These are phyloP conservation scores for Ceratobasidium sp. DNA, from an alignment of 1,284 basidiomycete species.

Conservation along the genomic window DNA sequence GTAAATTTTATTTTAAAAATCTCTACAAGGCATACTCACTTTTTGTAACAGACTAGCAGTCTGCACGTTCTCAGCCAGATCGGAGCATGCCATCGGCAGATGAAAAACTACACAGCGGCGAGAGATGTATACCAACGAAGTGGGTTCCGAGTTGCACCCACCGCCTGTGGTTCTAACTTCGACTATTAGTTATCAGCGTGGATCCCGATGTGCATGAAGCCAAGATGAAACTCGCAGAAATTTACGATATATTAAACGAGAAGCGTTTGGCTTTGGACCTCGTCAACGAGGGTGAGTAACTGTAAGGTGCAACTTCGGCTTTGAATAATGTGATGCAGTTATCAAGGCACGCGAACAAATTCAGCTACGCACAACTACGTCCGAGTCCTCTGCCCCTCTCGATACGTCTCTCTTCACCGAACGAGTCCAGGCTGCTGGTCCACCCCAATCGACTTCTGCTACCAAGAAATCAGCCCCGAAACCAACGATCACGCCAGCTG, in stretches of 20 bases:
- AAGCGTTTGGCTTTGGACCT: conserved; percentile 85
- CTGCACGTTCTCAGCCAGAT: conserved; percentile 76
- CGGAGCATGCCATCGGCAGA: conserved; percentile 78
- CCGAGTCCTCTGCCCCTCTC: background rate
- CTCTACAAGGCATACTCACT: conserved; percentile 1
- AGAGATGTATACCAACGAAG: conserved; percentile 86
- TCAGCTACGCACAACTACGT: background rate
- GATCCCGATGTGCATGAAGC: conserved; percentile 83
- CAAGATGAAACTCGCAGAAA: conserved; percentile 89
- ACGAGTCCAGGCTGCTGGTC: background rate
- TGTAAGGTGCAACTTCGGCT: background rate
- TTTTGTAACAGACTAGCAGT: conserved; percentile 66
- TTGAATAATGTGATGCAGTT: conserved; percentile 4
- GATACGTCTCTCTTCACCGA: conserved; percentile 35
- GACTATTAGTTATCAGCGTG: conserved; percentile 84
- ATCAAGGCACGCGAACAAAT: conserved; percentile 34
- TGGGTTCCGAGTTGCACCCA: conserved; percentile 57
- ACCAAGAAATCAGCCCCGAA: conserved; percentile 5
- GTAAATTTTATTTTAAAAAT: conserved; percentile 58
- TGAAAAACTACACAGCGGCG: conserved; percentile 79
- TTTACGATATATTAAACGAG: conserved; percentile 86
- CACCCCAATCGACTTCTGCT: background rate
- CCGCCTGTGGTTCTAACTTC: conserved; percentile 15
- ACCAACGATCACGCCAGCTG: conserved; percentile 12
- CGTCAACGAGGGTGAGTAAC: conserved; percentile 80